These are phyloP conservation scores for Exophiala viscosa DNA, from an alignment of 2,329 filamentous ascomycete species.

Conservation along the genomic window DNA sequence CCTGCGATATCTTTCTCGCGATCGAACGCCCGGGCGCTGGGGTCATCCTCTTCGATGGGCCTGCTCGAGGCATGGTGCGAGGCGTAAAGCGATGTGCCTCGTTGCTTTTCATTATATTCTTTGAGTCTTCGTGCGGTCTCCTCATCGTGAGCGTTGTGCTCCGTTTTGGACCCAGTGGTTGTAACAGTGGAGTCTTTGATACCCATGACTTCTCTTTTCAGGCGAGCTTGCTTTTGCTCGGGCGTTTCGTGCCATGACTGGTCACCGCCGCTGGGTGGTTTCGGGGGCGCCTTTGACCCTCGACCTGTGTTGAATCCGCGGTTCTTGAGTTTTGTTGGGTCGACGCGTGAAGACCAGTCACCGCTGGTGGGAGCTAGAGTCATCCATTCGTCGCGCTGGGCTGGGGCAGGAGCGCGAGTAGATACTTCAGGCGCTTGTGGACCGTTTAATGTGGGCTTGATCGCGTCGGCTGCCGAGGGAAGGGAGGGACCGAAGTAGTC, in stretches of 20 bases:
- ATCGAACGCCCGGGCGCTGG: conserved; percentile 83
- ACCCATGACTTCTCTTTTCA: conserved; percentile 79
- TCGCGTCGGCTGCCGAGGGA: conserved; percentile 31
- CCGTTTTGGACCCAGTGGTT: conserved; percentile 20
- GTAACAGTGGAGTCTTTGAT: conserved; percentile 44
- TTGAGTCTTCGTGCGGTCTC: conserved; percentile 50
- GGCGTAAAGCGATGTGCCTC: conserved; percentile 59
- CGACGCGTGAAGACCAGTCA: conserved; percentile 59
- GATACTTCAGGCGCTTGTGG: conserved; percentile 31
- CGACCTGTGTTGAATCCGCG: conserved; percentile 77
- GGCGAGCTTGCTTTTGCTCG: conserved; percentile 74
- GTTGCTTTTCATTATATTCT: conserved; percentile 57
- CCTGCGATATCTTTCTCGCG: conserved; percentile 89
- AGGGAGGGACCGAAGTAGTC: conserved; percentile 42
- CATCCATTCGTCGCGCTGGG: conserved; percentile 81
- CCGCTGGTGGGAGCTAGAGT: conserved; percentile 60
- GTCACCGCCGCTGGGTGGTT: conserved; percentile 38
- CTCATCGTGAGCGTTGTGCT: conserved; percentile 27
- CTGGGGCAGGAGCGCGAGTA: conserved; percentile 34
- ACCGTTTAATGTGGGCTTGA: conserved; percentile 27
- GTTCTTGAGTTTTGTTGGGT: conserved; percentile 77
- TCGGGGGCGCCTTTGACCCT: conserved; percentile 46
- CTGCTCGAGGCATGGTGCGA: conserved; percentile 50
- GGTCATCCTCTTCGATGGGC: conserved; percentile 77
- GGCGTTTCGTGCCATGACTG: conserved; percentile 89